Evolutionary conservation across 2,329 filamentous ascomycete species (phyloP), one percentile per base, ranked within the genome.

Genomic region (Clonostachys byssicola): DNA sequence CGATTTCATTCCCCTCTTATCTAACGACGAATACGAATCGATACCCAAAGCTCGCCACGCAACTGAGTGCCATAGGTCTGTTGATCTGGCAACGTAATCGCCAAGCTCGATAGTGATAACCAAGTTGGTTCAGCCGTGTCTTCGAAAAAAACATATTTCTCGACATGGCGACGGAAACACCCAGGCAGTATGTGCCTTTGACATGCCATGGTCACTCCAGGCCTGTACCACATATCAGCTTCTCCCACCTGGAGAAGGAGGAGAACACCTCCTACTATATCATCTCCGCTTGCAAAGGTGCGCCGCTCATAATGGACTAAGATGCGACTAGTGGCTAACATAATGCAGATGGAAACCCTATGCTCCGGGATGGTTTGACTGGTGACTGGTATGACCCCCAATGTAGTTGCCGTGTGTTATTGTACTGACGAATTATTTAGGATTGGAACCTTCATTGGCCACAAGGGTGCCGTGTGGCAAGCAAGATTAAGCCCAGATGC

Each of bases 401-500:
- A 12, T 18, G 12, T 38, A 23, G 20, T 34, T 34, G 14, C 34
- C 43, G 16, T 44, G 50, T 47, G 34, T 35, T 34, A 42, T 20
- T 43, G 34, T 43, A 50, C 56, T 45, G 54, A 58, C 42, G 52
- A 51, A 88, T 85, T 85, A 45, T 85, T 81, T 64, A 95, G 90
- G 89, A 97, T 97, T 57, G 94, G 94, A 43, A 97, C 94, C 36
- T 97, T 97, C 64, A 86, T 99, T 59, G 94, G 94, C 39, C 94
- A 99, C 74, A 97, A 99, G 71, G 94, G 94, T 52, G 94, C 94
- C 36, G 92, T 97, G 50, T 99, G 94, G 91, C 92, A 96, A 72
- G 89, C 92, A 46, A 83, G 92, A 57, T 78, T 99, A 35, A 96
- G 91, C 46, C 85, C 89, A 17, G 91, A 97, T 70, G 89, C 91